Percentiles rank a stretch among this genome's conserved stretches.
phyloP scores from a whole-genome alignment of 306 rosid species.

The Fragaria iinumae region DNA sequence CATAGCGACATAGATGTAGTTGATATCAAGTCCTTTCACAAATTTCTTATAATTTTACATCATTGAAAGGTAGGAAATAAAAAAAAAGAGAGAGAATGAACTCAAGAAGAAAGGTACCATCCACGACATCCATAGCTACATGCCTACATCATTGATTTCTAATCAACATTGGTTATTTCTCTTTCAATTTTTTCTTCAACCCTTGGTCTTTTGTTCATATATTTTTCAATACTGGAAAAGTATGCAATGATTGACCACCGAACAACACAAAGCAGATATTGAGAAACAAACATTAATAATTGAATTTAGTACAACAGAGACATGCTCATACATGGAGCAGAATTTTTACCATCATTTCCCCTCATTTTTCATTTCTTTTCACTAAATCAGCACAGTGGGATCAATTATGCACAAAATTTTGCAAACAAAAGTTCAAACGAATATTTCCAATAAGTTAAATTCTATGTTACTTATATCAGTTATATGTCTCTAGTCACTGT shows the following conservation, averaged over 20 bases:
- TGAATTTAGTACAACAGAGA: neutral
- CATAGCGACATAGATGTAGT: neutral
- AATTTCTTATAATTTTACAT: neutral
- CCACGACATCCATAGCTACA: neutral
- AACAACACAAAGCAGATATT: neutral
- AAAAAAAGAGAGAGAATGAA: neutral
- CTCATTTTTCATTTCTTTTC: neutral
- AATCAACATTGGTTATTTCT: neutral
- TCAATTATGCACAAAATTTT: neutral
- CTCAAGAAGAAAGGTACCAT: neutral
- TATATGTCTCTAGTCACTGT: neutral
- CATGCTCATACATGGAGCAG: neutral
- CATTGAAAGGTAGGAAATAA: neutral
- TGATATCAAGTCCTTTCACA: neutral
- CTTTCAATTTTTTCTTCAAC: neutral
- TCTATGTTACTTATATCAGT: neutral
- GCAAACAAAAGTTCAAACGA: too few relatives aligned
- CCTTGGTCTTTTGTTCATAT: neutral
- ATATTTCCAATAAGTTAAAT: neutral
- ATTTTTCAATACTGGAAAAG: neutral
- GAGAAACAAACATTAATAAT: neutral
- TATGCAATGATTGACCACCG: neutral
- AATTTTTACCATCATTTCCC: neutral
- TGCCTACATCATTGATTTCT: neutral
- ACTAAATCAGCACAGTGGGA: neutral